Evolutionary conservation across 2,329 filamentous ascomycete species (phyloP), one percentile per base, ranked within the genome.

Genomic region (Fusarium paranaense): DNA sequence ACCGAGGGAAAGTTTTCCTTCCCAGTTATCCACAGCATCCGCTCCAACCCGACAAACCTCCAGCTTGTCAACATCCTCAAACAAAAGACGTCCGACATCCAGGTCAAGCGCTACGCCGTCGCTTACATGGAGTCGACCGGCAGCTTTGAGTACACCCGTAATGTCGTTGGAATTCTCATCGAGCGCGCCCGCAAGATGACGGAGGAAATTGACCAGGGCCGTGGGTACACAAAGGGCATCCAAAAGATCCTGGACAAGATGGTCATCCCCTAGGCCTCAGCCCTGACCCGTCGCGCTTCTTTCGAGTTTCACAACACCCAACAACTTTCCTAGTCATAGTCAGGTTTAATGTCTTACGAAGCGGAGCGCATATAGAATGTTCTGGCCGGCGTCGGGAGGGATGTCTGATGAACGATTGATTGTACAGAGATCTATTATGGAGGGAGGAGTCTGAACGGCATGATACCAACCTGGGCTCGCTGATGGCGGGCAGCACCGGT

Each of bases 1-100:
- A 98, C 95, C 1, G 97, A 98, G 85, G 96, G 96, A 73, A 98
- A 98, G 87, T 98, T 98, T 86, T 96, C 93, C 30, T 98, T 98
- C 81, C 95, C 95, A 45, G 92, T 98, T 78, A 98, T 98, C 78
- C 96, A 98, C 85, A 93, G 93, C 81, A 97, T 98, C 76, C 93
- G 94, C 69, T 86, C 92, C 69, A 90, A 95, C 80, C 94, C 90
- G 20, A 84, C 86, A 33, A 94, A 95, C 80, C 87, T 93, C 76
- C 92, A 97, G 79, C 89, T 99, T 64, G 90, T 98, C 82, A 98
- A 97, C 80, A 98, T 98, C 65, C 87, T 98, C 47, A 94, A 94
- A 83, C 95, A 98, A 83, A 96, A 95, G 84, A 95, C 95, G 1
- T 89, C 88, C 22, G 93, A 98, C 78, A 91, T 94, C 56, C 93